These are phyloP conservation scores for Hypsizygus marmoreus DNA, from an alignment of 768 basidiomycete genomes.

Conservation along the genomic window DNA sequence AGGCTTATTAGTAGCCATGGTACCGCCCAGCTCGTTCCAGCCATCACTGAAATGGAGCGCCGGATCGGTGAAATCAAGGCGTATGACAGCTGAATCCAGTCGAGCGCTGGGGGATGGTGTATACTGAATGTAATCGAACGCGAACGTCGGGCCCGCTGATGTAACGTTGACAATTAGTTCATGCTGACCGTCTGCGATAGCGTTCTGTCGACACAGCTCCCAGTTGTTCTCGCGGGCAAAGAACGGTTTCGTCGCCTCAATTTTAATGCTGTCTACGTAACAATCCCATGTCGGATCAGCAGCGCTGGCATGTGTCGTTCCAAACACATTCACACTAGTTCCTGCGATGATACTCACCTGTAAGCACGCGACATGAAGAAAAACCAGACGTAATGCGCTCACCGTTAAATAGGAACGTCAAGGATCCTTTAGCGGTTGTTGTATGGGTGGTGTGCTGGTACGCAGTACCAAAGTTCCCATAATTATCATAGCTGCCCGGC, in stretches of 20 bases:
- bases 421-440: no score
- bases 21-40: constrained; percentile 21
- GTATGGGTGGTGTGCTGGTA: no score
- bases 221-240: constrained; percentile 32
- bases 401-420: no score
- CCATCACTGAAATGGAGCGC: constrained; percentile 19
- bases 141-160: constrained; percentile 24
- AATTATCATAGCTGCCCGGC: no score
- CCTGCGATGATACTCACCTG: no score
- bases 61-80: constrained; percentile 22
- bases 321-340: no score
- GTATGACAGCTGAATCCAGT: constrained; percentile 17
- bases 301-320: no score
- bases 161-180: constrained; percentile 25
- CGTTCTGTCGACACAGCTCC: constrained; percentile 25
- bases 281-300: constrained; percentile 36
- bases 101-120: constrained; percentile 21
- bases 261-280: constrained; percentile 27
- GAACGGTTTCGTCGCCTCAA: constrained; percentile 21
- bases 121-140: constrained; percentile 29
- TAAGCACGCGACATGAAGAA: no score
- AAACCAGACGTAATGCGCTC: no score
- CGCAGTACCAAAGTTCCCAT: no score
- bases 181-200: constrained; percentile 26
- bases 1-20: constrained; percentile 16